phyloP scores from a whole-genome alignment of 2,329 filamentous ascomycete genomes.

The Helminthosporium solani region DNA sequence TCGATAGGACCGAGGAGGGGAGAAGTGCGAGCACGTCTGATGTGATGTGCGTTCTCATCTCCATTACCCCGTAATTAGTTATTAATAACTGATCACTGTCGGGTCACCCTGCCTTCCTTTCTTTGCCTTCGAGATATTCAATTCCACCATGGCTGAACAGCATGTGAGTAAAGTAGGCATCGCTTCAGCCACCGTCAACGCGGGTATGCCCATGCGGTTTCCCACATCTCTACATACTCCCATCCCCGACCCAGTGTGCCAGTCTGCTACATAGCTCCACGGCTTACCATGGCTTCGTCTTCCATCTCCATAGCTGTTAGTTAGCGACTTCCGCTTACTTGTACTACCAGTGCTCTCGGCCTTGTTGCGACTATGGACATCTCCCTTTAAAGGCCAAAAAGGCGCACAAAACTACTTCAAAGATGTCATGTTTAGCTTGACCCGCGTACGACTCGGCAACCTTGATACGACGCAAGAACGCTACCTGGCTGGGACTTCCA shows the following conservation, averaged over 20 bases:
- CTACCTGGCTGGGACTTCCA: constrained; percentile 31
- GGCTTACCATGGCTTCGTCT: no score
- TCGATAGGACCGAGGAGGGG: not conserved
- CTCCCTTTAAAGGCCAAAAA: constrained; percentile 41
- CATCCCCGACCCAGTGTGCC: no score
- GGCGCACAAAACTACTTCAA: constrained; percentile 40
- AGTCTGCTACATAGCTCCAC: no score
- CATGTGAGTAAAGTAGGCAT: constrained; percentile 37
- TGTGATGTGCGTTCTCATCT: no score
- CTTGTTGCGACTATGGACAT: constrained; percentile 33
- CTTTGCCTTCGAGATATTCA: not conserved
- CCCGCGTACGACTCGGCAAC: constrained; percentile 33
- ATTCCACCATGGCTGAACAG: constrained; percentile 23
- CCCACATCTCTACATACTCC: constrained; percentile 5
- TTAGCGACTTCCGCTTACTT: constrained; percentile 6
- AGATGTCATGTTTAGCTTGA: constrained; percentile 34
- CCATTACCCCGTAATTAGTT: no score
- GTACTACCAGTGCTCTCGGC: constrained; percentile 30
- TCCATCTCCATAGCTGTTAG: no score
- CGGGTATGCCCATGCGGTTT: constrained; percentile 22
- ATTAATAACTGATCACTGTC: no score
- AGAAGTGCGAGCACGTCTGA: no score
- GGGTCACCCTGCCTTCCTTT: no score
- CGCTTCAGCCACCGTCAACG: constrained; percentile 31
- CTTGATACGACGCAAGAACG: constrained; percentile 36